Evolutionary conservation across 2,329 filamentous ascomycete genomes (phyloP), one percentile per base, ranked within the genome.

Genomic region (Sporothrix pallida): DNA sequence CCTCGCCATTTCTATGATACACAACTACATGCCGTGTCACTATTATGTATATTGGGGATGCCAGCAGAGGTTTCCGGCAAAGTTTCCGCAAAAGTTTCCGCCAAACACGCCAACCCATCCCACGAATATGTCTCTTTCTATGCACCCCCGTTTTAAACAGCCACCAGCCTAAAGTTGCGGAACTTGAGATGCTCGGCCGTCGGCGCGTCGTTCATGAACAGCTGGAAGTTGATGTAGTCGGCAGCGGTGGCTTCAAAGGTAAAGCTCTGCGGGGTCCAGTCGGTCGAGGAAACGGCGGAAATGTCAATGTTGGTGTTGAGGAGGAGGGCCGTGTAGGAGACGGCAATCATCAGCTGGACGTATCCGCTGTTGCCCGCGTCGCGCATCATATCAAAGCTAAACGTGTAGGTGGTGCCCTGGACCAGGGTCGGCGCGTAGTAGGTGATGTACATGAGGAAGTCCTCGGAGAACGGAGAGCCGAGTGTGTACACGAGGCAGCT

Each of bases 321-420:
- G 2, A 56, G 17, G 6, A 23, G 6, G 52, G 13, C 10, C 5
- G 9, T 2, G 52, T 56, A 23, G 52, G n/a, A 15, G 52, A 20
- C 20, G 17, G 20, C 3, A n/a, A 56, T 56, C 20, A 20, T 15
- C 10, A 56, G 1, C 5, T 56, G 10, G 9, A 56, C 10, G n/a
- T 6, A 5, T 56, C 52, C 52, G 52, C n/a, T 7, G 52, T 56
- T 56, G 6, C 52, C 52, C 52, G 52, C 52, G 52, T 9, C 52
- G 10, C 52, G 52, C 52, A 23, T 20, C 52, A n/a, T n/a, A 56
- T 23, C 17, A n/a, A 56, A 23, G 52, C 52, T 56, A 15, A 15
- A 56, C 52, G 52, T 56, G 52, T 56, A 56, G 52, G 52, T 56
- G 52, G 52, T 23, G 17, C 52, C 52, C 52, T 56, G n/a, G 52